phyloP scores from a whole-genome alignment of 208 protist species.

The Wallacemonas sp. region DNA sequence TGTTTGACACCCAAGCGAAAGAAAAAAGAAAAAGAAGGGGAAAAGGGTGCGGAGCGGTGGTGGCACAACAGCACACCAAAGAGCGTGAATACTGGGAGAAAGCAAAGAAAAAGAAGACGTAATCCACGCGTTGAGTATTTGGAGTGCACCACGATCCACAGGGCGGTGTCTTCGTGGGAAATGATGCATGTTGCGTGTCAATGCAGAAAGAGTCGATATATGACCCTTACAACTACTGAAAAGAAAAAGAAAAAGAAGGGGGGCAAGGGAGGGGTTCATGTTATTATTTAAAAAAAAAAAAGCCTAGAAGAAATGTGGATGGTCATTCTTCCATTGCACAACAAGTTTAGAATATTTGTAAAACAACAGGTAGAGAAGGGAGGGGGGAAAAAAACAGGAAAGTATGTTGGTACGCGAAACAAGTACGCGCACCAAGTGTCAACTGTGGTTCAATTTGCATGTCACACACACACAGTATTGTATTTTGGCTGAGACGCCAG shows the following conservation, averaged over 20 bases:
- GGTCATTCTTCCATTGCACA: not conserved
- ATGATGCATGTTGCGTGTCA: too few species aligned
- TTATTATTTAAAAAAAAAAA: not conserved
- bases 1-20: not conserved
- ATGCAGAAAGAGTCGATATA: too few species aligned
- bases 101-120: not conserved
- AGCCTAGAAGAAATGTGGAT: not conserved
- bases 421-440: not conserved
- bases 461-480: conserved; percentile 9
- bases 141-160: too few species aligned
- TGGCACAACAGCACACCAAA: conserved; percentile 5
- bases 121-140: not conserved
- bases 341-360: too few species aligned
- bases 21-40: conserved; percentile 5
- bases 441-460: not conserved
- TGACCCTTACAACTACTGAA: too few species aligned
- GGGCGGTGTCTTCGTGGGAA: too few species aligned
- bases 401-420: not conserved
- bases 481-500: conserved; percentile 16
- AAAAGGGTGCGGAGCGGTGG: conserved; percentile 3
- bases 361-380: not conserved
- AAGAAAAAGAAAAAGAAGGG: not conserved
- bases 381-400: not conserved
- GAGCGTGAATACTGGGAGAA: not conserved
- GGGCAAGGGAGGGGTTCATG: not conserved